These are phyloP conservation scores for Trametes cinnabarina DNA, from an alignment of 768 basidiomycete species.

Conservation along the genomic window DNA sequence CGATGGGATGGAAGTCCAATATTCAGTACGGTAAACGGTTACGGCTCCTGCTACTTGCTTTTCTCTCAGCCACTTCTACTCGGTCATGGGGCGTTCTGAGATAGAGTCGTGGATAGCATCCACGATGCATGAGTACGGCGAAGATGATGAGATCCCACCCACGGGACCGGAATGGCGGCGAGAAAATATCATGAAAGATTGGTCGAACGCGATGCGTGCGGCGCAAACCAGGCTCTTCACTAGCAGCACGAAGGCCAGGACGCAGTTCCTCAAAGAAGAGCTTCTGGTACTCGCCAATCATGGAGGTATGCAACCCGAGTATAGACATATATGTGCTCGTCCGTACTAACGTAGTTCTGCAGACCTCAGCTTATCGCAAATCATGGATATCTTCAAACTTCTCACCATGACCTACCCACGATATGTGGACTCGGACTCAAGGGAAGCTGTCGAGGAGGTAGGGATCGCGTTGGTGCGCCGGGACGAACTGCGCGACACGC, in stretches of 20 bases:
- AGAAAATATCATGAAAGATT: constrained; percentile 52
- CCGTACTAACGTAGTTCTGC: constrained; percentile 2
- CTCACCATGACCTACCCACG: constrained; percentile 75
- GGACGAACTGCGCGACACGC: constrained; percentile 52
- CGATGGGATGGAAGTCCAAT: too few relatives aligned
- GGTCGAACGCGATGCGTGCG: constrained; percentile 52
- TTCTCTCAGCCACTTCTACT: neutral
- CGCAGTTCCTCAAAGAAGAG: constrained; percentile 63
- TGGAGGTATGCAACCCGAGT: constrained; percentile 42
- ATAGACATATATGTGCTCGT: neutral
- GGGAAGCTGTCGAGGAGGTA: constrained; percentile 67
- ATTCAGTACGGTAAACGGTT: too few relatives aligned
- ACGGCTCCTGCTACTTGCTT: neutral
- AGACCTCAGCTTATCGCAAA: constrained; percentile 63
- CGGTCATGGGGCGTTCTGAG: constrained; percentile 41
- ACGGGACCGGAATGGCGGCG: constrained; percentile 45
- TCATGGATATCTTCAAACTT: constrained; percentile 68
- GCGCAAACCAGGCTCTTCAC: constrained; percentile 51
- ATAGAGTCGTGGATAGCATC: constrained; percentile 65
- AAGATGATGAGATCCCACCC: constrained; percentile 34
- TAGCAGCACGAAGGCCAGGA: constrained; percentile 51
- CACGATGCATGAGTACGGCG: constrained; percentile 32
- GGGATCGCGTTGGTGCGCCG: constrained; percentile 61
- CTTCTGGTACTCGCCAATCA: constrained; percentile 54
- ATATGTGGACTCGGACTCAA: constrained; percentile 70